These are phyloP conservation scores for Danielia reshetovae DNA, from an alignment of 805 yeast genomes.

Conservation along the genomic window DNA sequence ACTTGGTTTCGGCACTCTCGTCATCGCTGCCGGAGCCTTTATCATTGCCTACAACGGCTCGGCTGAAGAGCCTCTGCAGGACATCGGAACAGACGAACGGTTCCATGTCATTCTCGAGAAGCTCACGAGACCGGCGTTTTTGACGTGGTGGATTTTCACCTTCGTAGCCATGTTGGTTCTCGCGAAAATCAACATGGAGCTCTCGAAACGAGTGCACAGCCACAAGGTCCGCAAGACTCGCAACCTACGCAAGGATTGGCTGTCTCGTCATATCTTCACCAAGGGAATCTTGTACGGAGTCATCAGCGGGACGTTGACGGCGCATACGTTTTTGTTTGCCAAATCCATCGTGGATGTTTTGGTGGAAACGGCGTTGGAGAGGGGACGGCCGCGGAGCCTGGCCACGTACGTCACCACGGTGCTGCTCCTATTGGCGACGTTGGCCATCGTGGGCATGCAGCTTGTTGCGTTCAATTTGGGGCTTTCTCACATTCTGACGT, in stretches of 20 bases:
- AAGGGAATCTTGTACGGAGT: constrained; percentile 66
- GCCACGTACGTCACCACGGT: constrained; percentile 31
- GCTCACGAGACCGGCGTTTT: constrained; percentile 42
- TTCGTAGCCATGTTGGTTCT: constrained; percentile 25
- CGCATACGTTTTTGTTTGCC: constrained; percentile 83
- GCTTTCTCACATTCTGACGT: constrained; percentile 63
- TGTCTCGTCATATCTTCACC: constrained; percentile 23
- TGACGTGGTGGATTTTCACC: constrained; percentile 51
- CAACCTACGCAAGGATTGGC: constrained; percentile 12
- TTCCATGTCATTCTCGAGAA: constrained; percentile 38
- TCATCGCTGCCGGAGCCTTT: constrained; percentile 72
- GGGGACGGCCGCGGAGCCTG: constrained; percentile 23
- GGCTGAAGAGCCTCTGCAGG: constrained; percentile 17
- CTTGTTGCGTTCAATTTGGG: constrained; percentile 73
- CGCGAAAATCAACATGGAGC: constrained; percentile 21
- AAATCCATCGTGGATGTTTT: constrained; percentile 74
- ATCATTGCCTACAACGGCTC: constrained; percentile 73
- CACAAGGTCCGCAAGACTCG: constrained; percentile 4
- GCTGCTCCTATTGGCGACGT: constrained; percentile 48
- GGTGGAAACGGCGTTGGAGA: constrained; percentile 38
- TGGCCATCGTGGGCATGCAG: constrained; percentile 65
- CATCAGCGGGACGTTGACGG: constrained; percentile 73
- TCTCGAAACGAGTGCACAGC: constrained; percentile 13
- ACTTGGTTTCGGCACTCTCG: constrained; percentile 59
- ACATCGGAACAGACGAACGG: constrained; percentile 23